Percentiles rank a stretch among this genome's conserved stretches.
These are phyloP conservation scores for Aechmea fasciata DNA, from an alignment of 176 grass and related monocot genomes.

Conservation along the genomic window DNA sequence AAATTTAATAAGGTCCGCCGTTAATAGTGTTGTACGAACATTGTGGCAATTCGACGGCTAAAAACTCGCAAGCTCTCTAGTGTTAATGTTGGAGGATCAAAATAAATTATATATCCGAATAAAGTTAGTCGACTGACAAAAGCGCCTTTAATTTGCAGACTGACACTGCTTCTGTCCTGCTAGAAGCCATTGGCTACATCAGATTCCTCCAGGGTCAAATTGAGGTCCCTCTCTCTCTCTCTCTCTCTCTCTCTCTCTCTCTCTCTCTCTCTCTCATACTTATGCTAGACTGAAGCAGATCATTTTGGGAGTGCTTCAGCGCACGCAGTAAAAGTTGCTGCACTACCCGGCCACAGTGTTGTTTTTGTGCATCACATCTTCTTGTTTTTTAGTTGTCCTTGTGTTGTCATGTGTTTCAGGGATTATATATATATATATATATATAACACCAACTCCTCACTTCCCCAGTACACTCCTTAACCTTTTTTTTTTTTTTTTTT, in stretches of 20 bases:
- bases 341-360: background rate
- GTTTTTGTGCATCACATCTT: conserved; percentile 29
- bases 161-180: conserved; percentile 98
- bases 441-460: background rate
- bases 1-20: too few relatives aligned
- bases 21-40: too few relatives aligned
- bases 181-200: conserved; percentile 99
- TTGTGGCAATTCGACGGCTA: too few relatives aligned
- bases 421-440: background rate
- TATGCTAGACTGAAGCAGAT: conserved; percentile 33
- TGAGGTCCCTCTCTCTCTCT: conserved; percentile 48
- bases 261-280: background rate
- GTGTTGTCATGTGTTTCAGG: conserved; percentile 22
- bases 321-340: conserved; percentile 44
- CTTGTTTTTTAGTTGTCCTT: conserved; percentile 18
- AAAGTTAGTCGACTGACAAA: conserved; percentile 41
- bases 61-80: too few relatives aligned
- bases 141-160: conserved; percentile 53
- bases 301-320: background rate
- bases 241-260: conserved; percentile 12
- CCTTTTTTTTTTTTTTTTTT: background rate
- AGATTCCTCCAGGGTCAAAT: conserved; percentile 99
- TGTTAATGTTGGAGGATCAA: too few relatives aligned
- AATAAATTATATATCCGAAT: conserved; percentile 27
- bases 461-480: conserved; percentile 2